A percentile compares a stretch with the other conserved stretches of the same genome.
Conservation (phyloP, 768 basidiomycete genomes). For the Kwoniella sp. region DNA sequence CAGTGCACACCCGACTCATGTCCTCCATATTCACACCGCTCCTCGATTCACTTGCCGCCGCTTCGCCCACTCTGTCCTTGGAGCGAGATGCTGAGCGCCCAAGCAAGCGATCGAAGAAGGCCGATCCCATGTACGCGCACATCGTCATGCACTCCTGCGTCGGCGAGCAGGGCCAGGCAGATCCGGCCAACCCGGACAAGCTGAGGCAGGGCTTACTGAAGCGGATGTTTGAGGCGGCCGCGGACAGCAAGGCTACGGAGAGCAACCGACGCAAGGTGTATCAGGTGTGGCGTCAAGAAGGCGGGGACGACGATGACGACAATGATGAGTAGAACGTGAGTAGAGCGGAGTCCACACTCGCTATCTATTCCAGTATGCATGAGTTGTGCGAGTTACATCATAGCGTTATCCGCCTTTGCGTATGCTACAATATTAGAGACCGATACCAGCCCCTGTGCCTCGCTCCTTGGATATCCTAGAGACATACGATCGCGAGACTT, state of each 20-base stretch:
- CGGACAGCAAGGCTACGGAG: conserved; percentile 57
- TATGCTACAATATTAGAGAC: conserved; percentile 9
- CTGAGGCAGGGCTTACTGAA: conserved; percentile 56
- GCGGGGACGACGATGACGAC: conserved; percentile 49
- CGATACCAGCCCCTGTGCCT: conserved; percentile 12
- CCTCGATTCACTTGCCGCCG: conserved; percentile 56
- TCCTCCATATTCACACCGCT: conserved; percentile 67
- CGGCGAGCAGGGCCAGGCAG: conserved; percentile 50
- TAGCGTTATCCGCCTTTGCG: background rate
- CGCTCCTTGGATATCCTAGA: conserved; percentile 43
- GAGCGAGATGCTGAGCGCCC: conserved; percentile 51
- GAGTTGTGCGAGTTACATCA: conserved; percentile 12
- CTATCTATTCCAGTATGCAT: conserved; percentile 12
- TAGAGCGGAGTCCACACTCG: background rate
- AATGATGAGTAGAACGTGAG: conserved; percentile 18
- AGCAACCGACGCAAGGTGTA: conserved; percentile 84
- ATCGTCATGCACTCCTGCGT: conserved; percentile 58
- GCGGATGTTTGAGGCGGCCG: conserved; percentile 68
- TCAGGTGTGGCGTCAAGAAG: conserved; percentile 63
- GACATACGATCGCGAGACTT: conserved; percentile 46
- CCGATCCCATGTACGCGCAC: conserved; percentile 52
- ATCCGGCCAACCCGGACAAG: conserved; percentile 21
- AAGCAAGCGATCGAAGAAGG: conserved; percentile 48
- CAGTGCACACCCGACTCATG: conserved; percentile 70
- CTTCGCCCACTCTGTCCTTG: conserved; percentile 48